Evolutionary conservation across 169 alveolate genomes (phyloP), one percentile per base, ranked within the genome.

Genomic region (Perkinsus olseni): DNA sequence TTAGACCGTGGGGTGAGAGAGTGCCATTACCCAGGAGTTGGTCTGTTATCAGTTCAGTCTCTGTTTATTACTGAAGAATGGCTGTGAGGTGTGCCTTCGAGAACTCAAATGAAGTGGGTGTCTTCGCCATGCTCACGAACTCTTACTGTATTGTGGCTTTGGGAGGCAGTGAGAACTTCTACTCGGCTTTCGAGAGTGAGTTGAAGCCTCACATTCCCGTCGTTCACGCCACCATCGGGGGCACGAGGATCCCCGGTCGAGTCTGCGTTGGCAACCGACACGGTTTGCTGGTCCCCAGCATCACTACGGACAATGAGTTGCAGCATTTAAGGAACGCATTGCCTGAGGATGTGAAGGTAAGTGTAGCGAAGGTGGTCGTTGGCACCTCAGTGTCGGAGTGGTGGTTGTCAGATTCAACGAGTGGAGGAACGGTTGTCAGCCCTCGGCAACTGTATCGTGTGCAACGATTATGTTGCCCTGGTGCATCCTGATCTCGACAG

Each of bases 381-480:
- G n/a, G n/a, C n/a, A n/a, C n/a, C n/a, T n/a, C n/a, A n/a, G n/a
- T n/a, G n/a, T n/a, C 91, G 37, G 48, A 50, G 34, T 48, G 50
- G 11, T 40, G 50, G 50, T 40, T 28, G 62, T 36, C 74, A 96
- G 94, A 97, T 99, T 40, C 98, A 98, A 93, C 97, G 99, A 94
- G 98, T 99, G 34, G 99, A 99, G 95, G 99, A 99, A 96, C 96
- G 99, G 62, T 97, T 99, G 92, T 97, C 99, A 3, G 99, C 99
- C 21, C 96, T 99, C 38, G 99, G 99, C 37, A 99, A 99, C 95
- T 98, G 99, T 92, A 98, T 99, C 91, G 98, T 99, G 38, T 97
- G 99, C 95, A 99, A 99, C 96, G 99, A 99, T 96, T 99, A 99
- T 94, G 99, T 98, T 39, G 99, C 99, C 37, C 96, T 99, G 45